Evolutionary conservation across 306 rosid species (phyloP).

Genomic region (Cercis canadensis): DNA sequence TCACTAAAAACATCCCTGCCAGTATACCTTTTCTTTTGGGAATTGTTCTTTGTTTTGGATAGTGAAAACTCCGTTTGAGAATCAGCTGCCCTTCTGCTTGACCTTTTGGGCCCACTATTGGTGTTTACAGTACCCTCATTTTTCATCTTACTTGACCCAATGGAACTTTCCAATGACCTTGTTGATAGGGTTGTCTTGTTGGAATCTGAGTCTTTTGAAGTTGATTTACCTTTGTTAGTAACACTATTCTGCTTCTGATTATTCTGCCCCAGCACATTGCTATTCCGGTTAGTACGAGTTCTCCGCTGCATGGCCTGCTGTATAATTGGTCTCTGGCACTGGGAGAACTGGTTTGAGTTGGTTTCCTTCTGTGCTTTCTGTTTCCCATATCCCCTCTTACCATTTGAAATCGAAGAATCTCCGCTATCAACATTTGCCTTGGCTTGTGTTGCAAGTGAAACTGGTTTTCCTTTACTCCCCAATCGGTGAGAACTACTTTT

Average conservation of each 20-base stretch:
- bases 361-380: constrained; percentile 56
- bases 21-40: constrained; percentile 47
- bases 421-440: constrained; percentile 54
- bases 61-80: constrained; percentile 49
- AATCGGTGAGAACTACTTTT: constrained; percentile 40
- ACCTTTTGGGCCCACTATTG: constrained; percentile 51
- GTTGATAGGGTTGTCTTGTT: constrained; percentile 49
- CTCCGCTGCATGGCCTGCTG: constrained; percentile 59
- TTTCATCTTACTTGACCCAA: constrained; percentile 48
- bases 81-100: constrained; percentile 47
- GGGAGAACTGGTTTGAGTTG: constrained; percentile 55
- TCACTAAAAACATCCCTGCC: constrained; percentile 41
- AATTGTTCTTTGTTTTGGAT: constrained; percentile 42
- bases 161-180: constrained; percentile 46
- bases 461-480: constrained; percentile 63
- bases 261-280: constrained; percentile 65
- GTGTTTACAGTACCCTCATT: constrained; percentile 51
- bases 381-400: constrained; percentile 48
- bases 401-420: constrained; percentile 49
- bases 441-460: constrained; percentile 50
- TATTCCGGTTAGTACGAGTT: constrained; percentile 44
- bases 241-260: constrained; percentile 82
- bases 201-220: constrained; percentile 50
- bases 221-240: constrained; percentile 49
- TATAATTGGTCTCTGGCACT: constrained; percentile 49